These are phyloP conservation scores for Elymus sibiricus DNA, from an alignment of 176 grass and related monocot genomes.

Conservation along the genomic window DNA sequence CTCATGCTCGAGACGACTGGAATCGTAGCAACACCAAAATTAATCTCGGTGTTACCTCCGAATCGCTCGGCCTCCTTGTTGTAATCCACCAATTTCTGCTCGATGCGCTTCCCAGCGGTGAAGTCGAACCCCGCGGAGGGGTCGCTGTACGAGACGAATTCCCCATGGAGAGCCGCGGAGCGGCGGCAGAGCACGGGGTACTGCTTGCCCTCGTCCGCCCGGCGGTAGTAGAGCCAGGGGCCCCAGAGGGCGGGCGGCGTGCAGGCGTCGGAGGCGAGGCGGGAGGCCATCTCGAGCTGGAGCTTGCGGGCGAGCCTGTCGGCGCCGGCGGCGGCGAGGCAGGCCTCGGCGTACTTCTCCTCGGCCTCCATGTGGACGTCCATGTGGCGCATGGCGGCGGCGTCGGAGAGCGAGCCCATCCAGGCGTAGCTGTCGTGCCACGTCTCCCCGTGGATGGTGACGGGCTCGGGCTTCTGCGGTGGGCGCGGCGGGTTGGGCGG, in stretches of 20 bases:
- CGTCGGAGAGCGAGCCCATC: conserved; percentile 74
- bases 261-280: conserved; percentile 64
- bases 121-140: conserved; percentile 88
- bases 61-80: conserved; percentile 91
- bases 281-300: conserved; percentile 86
- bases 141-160: conserved; percentile 82
- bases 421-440: conserved; percentile 73
- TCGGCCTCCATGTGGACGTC: conserved; percentile 88
- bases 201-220: conserved; percentile 83
- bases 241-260: conserved; percentile 79
- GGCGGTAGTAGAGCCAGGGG: conserved; percentile 86
- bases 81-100: conserved; percentile 87
- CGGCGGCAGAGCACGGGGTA: conserved; percentile 81
- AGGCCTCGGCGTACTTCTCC: conserved; percentile 92
- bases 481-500: conserved; percentile 41
- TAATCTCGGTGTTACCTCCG: conserved; percentile 52
- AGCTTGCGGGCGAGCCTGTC: conserved; percentile 81
- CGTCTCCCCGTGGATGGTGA: conserved; percentile 49
- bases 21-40: background rate
- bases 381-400: conserved; percentile 97
- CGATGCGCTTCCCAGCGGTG: conserved; percentile 77
- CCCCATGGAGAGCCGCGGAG: conserved; percentile 55
- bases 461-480: conserved; percentile 52
- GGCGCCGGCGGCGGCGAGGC: conserved; percentile 55
- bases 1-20: background rate